Conservation (phyloP, 441 rosid genomes). For the Adansonia gregorii region DNA sequence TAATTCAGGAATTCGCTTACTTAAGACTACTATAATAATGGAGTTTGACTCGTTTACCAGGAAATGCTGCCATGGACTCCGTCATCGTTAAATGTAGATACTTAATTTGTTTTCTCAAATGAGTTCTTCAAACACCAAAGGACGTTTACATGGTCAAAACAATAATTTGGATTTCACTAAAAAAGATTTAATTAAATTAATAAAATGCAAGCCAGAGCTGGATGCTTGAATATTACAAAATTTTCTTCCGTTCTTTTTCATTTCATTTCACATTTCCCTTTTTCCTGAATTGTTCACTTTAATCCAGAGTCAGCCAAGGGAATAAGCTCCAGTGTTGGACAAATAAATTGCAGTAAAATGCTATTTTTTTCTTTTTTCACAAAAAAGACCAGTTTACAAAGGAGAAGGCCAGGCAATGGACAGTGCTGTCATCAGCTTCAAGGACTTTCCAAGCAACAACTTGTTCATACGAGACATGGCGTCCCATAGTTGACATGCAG, state of each 20-base stretch:
- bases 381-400: constrained; percentile 95
- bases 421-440: constrained; percentile 63
- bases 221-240: constrained; percentile 46
- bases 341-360: constrained; percentile 24
- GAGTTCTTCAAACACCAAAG: constrained; percentile 2
- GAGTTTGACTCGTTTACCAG: not conserved
- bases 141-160: not conserved
- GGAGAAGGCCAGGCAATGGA: constrained; percentile 87
- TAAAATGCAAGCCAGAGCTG: constrained; percentile 39
- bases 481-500: constrained; percentile 92
- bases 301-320: constrained; percentile 12
- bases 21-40: not conserved
- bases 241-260: constrained; percentile 9
- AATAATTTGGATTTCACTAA: constrained; percentile 15
- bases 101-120: not conserved
- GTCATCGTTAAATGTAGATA: not conserved
- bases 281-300: not conserved
- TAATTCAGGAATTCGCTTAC: not conserved
- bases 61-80: not conserved
- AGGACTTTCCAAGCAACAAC: constrained; percentile 90
- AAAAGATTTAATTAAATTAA: constrained; percentile 43
- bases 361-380: constrained; percentile 47
- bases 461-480: constrained; percentile 80
- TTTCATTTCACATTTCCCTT: not conserved
- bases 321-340: constrained; percentile 9